Evolutionary conservation across 78 protist genomes (phyloP), one percentile per base, ranked within the genome.

Genomic region (Dictyostelium capitatum): DNA sequence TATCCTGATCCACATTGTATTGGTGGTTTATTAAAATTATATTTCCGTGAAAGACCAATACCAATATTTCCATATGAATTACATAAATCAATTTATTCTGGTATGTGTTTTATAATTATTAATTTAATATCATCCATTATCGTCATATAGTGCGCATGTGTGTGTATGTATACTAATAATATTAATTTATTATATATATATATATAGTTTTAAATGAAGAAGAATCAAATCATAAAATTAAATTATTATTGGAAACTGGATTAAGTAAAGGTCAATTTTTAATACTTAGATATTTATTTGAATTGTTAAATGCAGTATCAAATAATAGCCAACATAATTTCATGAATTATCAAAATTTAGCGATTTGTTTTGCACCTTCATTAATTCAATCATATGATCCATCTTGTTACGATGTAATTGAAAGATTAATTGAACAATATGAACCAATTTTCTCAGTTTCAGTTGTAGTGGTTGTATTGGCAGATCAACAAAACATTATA

Each of bases 321-420:
- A 10, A 23, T 4, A 74, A 87, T 64, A 17, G 30, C 3, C 51
- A 74, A 23, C 12, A 20, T 2, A 87, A 87, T 51, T 75, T 50
- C 14, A 87, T 87, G 93, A 57, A 37, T 32, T 20, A 74, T 19
- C 70, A 87, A 23, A 87, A 87, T 65, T 37, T 87, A 47, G 93
- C 93, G 30, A 70, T 87, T 59, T 87, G 93, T 62, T 77, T 87
- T 78, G 93, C 93, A 48, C 93, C 93, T 12, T 20, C 93, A 20
- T 28, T 87, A 12, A 87, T 65, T 53, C 93, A 78, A 28, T 87
- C 93, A 46, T 87, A 77, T 32, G 93, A 87, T 65, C 11, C 72
- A 1, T 65, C 83, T 6, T 87, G 93, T 37, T 75, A 75, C 20
- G 79, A 77, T 43, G 83, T 87, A 19, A 80, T 87, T 7, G 50